A percentile compares a stretch with the other conserved stretches of the same genome.
These are phyloP conservation scores for Starmerella bacillaris DNA, from an alignment of 805 yeast species.

Conservation along the genomic window DNA sequence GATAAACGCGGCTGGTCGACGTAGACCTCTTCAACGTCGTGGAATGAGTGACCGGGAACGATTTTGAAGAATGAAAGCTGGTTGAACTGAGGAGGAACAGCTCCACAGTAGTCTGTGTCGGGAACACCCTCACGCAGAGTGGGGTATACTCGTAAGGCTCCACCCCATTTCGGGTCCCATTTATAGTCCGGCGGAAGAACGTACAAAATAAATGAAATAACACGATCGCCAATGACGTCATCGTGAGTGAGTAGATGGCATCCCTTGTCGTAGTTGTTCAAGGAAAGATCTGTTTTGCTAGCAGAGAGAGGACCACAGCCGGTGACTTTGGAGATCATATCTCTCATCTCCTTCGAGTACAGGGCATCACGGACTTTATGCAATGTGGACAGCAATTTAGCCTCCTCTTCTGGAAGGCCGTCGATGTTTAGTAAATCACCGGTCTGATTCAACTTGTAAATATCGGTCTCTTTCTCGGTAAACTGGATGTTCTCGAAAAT, in stretches of 20 bases:
- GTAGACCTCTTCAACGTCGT: conserved; percentile 92
- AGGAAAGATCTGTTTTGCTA: conserved; percentile 76
- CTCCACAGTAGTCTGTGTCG: conserved; percentile 46
- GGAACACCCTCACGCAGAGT: conserved; percentile 84
- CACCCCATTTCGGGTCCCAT: conserved; percentile 91
- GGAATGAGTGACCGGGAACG: conserved; percentile 91
- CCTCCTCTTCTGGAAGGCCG: conserved; percentile 62
- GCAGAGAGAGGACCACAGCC: conserved; percentile 84
- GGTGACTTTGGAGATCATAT: conserved; percentile 56
- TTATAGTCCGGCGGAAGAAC: conserved; percentile 76
- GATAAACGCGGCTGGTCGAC: conserved; percentile 81
- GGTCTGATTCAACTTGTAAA: conserved; percentile 73
- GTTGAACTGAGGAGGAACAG: conserved; percentile 80
- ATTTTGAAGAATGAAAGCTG: conserved; percentile 92
- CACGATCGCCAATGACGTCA: conserved; percentile 89
- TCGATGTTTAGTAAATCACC: conserved; percentile 82
- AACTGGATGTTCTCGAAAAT: conserved; percentile 70
- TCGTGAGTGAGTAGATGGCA: conserved; percentile 92
- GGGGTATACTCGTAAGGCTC: conserved; percentile 72
- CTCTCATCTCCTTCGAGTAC: conserved; percentile 71
- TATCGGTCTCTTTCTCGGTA: conserved; percentile 91
- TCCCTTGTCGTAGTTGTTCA: conserved; percentile 78
- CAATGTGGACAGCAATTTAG: conserved; percentile 53
- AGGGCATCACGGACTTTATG: conserved; percentile 69
- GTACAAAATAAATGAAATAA: conserved; percentile 82